A percentile compares a stretch with the other conserved stretches of the same genome.
These are phyloP conservation scores for Acanthamoeba sp. DNA, from an alignment of 208 protist species.

Conservation along the genomic window DNA sequence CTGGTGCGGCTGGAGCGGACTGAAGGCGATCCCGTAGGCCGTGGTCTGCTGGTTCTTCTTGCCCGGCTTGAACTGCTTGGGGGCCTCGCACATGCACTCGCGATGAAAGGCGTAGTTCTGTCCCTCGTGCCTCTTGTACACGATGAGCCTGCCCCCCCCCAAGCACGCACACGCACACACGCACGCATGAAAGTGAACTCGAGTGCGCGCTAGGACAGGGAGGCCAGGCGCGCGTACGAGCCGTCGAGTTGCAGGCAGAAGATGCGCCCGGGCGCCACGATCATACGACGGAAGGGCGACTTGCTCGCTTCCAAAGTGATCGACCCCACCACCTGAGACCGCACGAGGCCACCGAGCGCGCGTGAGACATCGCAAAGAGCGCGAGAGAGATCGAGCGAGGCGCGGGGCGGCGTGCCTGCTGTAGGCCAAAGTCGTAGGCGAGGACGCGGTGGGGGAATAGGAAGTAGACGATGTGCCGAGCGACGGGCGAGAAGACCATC, in stretches of 20 bases:
- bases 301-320: neutral
- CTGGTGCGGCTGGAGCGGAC: conserved; percentile 2
- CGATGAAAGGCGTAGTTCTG: neutral
- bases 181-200: neutral
- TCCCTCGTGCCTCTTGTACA: conserved; percentile 48
- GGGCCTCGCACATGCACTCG: neutral
- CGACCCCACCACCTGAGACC: neutral
- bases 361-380: no score
- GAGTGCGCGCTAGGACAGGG: neutral
- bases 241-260: conserved; percentile 47
- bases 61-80: conserved; percentile 13
- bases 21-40: neutral
- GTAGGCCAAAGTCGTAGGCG: neutral
- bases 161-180: neutral
- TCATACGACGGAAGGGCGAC: conserved; percentile 11
- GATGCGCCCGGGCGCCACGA: conserved; percentile 23
- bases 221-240: neutral
- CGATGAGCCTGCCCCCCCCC: neutral
- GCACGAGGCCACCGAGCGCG: no score
- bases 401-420: neutral
- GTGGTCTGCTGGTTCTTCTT: conserved; percentile 4
- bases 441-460: neutral
- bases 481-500: conserved; percentile 14
- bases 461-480: conserved; percentile 38
- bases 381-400: neutral